Evolutionary conservation across 176 grass and related monocot genomes (phyloP), one percentile per base, ranked within the genome.

Genomic region (Bolboschoenus planiculmis): DNA sequence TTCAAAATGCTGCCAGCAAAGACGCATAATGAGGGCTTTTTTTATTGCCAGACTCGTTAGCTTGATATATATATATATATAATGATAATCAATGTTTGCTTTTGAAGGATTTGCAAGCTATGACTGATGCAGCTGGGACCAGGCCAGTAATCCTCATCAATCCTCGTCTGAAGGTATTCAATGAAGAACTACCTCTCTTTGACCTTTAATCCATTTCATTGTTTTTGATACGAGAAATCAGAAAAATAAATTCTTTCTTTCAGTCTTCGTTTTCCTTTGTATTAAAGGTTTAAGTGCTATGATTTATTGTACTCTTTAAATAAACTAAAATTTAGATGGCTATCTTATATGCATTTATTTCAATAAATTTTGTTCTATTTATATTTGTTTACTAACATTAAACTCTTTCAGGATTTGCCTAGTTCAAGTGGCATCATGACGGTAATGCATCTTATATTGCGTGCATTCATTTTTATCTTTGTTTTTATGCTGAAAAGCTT

Each of bases 391-490:
- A 66, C 26, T 48, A 37, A 64, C 48, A 42, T 50, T 74, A 78
- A 85, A 59, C 77, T 80, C 66, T 97, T 89, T 47, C 87, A 97
- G 95, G 95, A 97, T 88, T 86, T 97, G 90, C 95, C 95, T 57
- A 92, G 1, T 87, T 97, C 95, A 87, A 97, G 92, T 83, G 95
- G 95, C 71, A 78, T 97, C 82, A 97, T 97, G 95, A 92, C 93
- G 90, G 95, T 97, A 94, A 83, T 88, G 78, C 33, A 65, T 74
- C 24, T 80, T 80, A 0, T 83, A 50, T 46, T n/a, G 3, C 33
- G 79, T 47, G n/a, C 55, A 50, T 86, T 86, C n/a, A 72, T 84
- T 21, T 75, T 67, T 14, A 26, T 48, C 31, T 42, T 67, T 7
- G 36, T 13, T 78, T 46, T 83, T 85, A 68, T 61, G 11, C 36